Evolutionary conservation across 2,329 filamentous ascomycete genomes (phyloP).

Genomic region (Pseudonectria foliicola): DNA sequence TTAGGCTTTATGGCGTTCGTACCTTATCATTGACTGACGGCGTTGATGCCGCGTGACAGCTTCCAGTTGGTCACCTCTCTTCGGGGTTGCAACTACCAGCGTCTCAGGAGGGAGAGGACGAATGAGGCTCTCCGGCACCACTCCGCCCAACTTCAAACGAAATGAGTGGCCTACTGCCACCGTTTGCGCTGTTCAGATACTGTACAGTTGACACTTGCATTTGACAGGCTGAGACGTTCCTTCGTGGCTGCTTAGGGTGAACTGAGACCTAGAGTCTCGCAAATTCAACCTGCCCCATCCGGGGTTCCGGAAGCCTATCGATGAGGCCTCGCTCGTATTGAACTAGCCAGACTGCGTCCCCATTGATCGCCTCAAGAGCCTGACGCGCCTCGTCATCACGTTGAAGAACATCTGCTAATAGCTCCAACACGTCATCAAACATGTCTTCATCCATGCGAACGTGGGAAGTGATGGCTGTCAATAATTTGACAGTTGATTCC

Average conservation of each 20-base stretch:
- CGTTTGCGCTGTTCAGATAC: no score
- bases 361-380: slow-evolving; percentile 58
- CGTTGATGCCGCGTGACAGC: no score
- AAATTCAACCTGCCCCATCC: slow-evolving; percentile 37
- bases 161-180: no score
- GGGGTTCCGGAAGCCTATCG: slow-evolving; percentile 30
- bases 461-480: slow-evolving; percentile 54
- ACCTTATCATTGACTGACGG: no score
- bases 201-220: no score
- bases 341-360: slow-evolving; percentile 70
- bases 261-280: slow-evolving; percentile 17
- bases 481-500: slow-evolving; percentile 52
- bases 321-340: slow-evolving; percentile 41
- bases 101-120: no score
- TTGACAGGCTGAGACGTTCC: no score
- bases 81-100: no score
- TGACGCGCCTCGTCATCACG: slow-evolving; percentile 40
- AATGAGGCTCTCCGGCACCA: no score
- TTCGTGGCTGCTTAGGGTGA: slow-evolving; percentile 2
- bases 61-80: no score
- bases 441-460: slow-evolving; percentile 60
- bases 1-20: no score
- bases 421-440: slow-evolving; percentile 63
- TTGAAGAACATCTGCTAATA: slow-evolving; percentile 48
- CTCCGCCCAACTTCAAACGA: no score